Percentiles rank a stretch among this genome's conserved stretches.
Conservation (phyloP, 169 alveolate genomes). For the Plasmodium knowlesi region DNA sequence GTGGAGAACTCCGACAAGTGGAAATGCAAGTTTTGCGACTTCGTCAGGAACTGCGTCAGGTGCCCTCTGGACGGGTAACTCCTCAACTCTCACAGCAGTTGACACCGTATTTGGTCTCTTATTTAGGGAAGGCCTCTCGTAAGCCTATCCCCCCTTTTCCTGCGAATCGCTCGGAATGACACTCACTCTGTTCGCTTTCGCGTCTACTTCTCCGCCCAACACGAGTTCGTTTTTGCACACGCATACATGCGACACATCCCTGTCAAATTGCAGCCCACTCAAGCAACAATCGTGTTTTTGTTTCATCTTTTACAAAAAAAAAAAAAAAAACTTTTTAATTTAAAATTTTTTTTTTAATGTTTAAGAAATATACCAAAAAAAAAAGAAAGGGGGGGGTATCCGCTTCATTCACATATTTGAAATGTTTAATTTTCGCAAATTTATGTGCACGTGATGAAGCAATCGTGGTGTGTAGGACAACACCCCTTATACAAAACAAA, state of each 20-base stretch:
- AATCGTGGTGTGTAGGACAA: background rate
- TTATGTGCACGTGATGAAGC: background rate
- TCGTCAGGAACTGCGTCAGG: slow-evolving; percentile 82
- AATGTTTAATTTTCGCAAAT: background rate
- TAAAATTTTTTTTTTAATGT: background rate
- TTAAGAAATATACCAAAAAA: background rate
- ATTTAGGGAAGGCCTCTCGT: background rate
- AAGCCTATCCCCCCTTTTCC: background rate
- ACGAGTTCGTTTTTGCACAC: background rate
- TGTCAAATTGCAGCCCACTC: background rate
- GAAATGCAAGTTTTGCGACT: slow-evolving; percentile 87
- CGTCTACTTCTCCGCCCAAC: background rate
- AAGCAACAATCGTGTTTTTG: background rate
- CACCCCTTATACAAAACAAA: background rate
- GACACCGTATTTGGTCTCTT: background rate
- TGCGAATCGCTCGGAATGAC: background rate
- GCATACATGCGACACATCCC: background rate
- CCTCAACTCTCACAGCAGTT: background rate
- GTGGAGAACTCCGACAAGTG: slow-evolving; percentile 82
- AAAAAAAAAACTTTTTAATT: background rate
- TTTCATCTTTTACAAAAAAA: background rate
- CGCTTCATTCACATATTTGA: background rate
- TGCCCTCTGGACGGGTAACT: slow-evolving; percentile 73
- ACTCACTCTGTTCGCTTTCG: background rate
- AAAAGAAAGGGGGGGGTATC: background rate